phyloP scores from a whole-genome alignment of 2,329 filamentous ascomycete genomes.

The Samsoniella hepiali region DNA sequence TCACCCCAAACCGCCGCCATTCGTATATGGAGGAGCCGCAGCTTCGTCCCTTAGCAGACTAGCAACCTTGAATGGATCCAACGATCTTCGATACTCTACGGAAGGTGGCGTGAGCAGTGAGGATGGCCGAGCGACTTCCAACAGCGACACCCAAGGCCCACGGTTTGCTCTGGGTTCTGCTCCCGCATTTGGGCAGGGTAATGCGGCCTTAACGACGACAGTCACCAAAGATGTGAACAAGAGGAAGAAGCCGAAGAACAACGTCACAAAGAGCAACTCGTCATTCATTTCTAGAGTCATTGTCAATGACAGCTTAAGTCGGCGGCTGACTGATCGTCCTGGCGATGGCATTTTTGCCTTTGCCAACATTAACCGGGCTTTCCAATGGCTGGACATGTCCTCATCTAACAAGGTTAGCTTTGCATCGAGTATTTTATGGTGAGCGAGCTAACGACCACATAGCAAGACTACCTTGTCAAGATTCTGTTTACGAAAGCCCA shows the following conservation, averaged over 20 bases:
- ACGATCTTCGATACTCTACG: conserved; percentile 57
- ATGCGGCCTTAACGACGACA: conserved; percentile 63
- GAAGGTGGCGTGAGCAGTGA: conserved; percentile 59
- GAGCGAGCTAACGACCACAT: conserved; percentile 18
- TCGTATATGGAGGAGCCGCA: conserved; percentile 53
- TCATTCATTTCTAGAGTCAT: conserved; percentile 98
- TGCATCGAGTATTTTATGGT: neutral
- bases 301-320: conserved; percentile 75
- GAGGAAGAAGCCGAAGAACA: conserved; percentile 92
- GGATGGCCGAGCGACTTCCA: conserved; percentile 51
- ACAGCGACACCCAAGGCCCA: conserved; percentile 46
- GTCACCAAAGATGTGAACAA: conserved; percentile 72
- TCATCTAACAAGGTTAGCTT: conserved; percentile 62
- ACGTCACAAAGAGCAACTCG: conserved; percentile 97
- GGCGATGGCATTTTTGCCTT: conserved; percentile 83
- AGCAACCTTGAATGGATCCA: conserved; percentile 52
- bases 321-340: conserved; percentile 74
- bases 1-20: conserved; percentile 55
- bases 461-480: conserved; percentile 90
- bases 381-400: conserved; percentile 92
- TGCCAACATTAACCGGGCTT: conserved; percentile 91
- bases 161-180: conserved; percentile 39
- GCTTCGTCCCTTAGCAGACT: conserved; percentile 47
- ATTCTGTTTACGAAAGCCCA: conserved; percentile 96
- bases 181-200: conserved; percentile 82